Conservation (phyloP, 495 filamentous ascomycete species). For the Penicillium paxilli region DNA sequence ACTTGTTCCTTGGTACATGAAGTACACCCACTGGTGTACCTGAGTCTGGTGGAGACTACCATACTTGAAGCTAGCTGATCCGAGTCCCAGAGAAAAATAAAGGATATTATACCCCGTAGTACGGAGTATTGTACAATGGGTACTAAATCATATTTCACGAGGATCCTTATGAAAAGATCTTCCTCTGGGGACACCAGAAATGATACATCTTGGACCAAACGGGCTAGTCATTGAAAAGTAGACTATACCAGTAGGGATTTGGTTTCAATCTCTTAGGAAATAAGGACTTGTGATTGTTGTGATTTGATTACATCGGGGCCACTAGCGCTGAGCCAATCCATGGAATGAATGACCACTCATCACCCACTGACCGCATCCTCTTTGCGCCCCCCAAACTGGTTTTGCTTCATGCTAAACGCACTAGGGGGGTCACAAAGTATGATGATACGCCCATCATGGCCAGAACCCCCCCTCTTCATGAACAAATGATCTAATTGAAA, state of each 20-base stretch:
- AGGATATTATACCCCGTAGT: too few relatives aligned
- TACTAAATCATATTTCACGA: too few relatives aligned
- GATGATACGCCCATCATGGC: conserved; percentile 12
- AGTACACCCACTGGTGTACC: conserved; percentile 1
- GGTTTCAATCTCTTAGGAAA: conserved; percentile 7
- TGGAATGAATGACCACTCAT: conserved; percentile 7
- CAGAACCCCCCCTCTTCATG: background rate
- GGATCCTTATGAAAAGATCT: too few relatives aligned
- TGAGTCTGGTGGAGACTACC: background rate
- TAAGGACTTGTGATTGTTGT: conserved; percentile 17
- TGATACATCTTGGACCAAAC: too few relatives aligned
- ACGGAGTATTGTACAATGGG: too few relatives aligned
- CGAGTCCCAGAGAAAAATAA: too few relatives aligned
- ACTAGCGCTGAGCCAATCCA: conserved; percentile 28
- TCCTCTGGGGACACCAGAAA: too few relatives aligned
- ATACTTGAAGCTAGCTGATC: too few relatives aligned
- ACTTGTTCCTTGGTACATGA: background rate
- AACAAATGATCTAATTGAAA: conserved; percentile 6
- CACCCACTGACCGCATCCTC: conserved; percentile 10
- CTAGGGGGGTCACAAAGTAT: conserved; percentile 11
- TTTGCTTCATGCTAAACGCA: conserved; percentile 16
- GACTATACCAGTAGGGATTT: background rate
- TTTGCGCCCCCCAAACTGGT: conserved; percentile 22
- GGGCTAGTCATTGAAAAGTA: too few relatives aligned
- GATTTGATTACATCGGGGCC: conserved; percentile 25